These are phyloP conservation scores for Aspergillus steynii DNA, from an alignment of 495 filamentous ascomycete species.

Conservation along the genomic window DNA sequence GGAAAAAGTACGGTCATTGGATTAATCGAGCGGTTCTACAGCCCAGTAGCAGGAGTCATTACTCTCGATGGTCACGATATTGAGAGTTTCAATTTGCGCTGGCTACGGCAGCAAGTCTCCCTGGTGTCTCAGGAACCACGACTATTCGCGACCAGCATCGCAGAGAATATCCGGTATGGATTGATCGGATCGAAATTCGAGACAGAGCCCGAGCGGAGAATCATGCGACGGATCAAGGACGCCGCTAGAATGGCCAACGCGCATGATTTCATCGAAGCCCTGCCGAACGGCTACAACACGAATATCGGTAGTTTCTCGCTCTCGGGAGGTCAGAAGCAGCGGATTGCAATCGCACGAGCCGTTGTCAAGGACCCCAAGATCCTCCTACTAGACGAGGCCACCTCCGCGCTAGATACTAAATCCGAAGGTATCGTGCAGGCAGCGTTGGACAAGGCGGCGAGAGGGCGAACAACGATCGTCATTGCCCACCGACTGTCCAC, in stretches of 20 bases:
- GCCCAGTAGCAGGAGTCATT: conserved; percentile 78
- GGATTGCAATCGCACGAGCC: conserved; percentile 84
- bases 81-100: conserved; percentile 76
- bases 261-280: conserved; percentile 77
- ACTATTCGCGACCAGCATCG: conserved; percentile 79
- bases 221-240: conserved; percentile 65
- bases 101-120: conserved; percentile 87
- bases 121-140: conserved; percentile 80
- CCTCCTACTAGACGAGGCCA: conserved; percentile 93
- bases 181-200: conserved; percentile 82
- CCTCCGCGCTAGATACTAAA: conserved; percentile 88
- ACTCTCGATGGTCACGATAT: conserved; percentile 83
- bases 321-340: conserved; percentile 94
- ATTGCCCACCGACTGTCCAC: conserved; percentile 95
- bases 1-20: conserved; percentile 93
- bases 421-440: conserved; percentile 93
- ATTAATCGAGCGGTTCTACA: conserved; percentile 89
- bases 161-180: conserved; percentile 83
- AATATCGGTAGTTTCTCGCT: conserved; percentile 89
- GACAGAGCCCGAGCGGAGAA: conserved; percentile 57
- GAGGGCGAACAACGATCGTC: conserved; percentile 89
- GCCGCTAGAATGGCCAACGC: conserved; percentile 90
- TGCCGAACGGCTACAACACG: conserved; percentile 89
- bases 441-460: conserved; percentile 80
- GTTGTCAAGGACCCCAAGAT: conserved; percentile 93